Evolutionary conservation across 106 monocot genomes (phyloP), one percentile per base, ranked within the genome.

Genomic region (Agapanthus africanus): DNA sequence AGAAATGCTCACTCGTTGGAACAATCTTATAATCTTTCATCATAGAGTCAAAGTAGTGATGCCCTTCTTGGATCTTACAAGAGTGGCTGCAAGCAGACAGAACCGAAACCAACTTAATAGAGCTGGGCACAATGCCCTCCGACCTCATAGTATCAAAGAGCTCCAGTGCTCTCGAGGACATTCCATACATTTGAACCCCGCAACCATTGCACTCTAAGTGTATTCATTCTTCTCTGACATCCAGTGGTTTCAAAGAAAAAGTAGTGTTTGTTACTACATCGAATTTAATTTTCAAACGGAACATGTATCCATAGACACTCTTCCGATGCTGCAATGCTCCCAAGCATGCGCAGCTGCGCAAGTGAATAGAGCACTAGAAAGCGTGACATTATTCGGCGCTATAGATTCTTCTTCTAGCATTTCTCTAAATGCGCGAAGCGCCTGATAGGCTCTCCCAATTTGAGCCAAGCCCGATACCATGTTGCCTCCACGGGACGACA

Each of bases 181-280:
- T 50, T 10, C 74, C 78, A 23, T 82, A 74, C 61, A 74, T 54
- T 14, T 71, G 28, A 71, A 75, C 30, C 59, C 78, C 23, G 49
- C 70, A 2, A 78, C 78, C 74, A 82, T 78, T 2, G 82, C 82
- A 37, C 67, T 82, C 78, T 74, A 82, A 31, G 77, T 27, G 14
- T 59, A 61, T 1, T 71, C 77, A 78, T 82, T 78, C 74, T 41
- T 78, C 37, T 59, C 54, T 2, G 61, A 62, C 78, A 82, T 78
- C 19, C n/a, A 74, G 13, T n/a, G n/a, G n/a, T n/a, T n/a, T 2
- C 2, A 54, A 7, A 1, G 37, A 82, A 82, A 11, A 78, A 3
- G 82, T 57, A 9, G 74, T 78, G 19, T 74, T 40, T 40, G 50
- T 71, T 16, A 82, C 73, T 4, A 78, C 70, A 51, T 82, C 82